These are phyloP conservation scores for Penicillium fimorum DNA, from an alignment of 495 filamentous ascomycete genomes.

Conservation along the genomic window DNA sequence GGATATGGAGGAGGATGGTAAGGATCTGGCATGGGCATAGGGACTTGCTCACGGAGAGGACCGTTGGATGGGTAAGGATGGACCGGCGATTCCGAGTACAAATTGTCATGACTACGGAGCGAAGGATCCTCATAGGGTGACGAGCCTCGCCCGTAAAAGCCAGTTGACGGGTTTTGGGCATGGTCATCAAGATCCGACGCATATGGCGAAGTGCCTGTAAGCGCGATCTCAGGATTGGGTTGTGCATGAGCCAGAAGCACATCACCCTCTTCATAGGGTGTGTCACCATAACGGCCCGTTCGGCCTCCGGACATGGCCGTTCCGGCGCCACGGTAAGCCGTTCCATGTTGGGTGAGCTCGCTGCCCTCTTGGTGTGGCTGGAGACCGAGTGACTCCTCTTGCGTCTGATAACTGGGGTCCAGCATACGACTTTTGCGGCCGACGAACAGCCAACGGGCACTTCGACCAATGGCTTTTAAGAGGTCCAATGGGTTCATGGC, in stretches of 20 bases:
- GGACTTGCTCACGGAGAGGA: conserved; percentile 31
- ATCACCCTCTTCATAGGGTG: conserved; percentile 40
- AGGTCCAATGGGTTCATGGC: conserved; percentile 85
- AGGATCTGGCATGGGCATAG: conserved; percentile 39
- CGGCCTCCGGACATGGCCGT: conserved; percentile 22
- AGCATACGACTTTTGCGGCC: conserved; percentile 57
- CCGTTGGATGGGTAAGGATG: conserved; percentile 20
- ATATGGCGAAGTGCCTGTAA: conserved; percentile 22
- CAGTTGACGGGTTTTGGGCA: conserved; percentile 22
- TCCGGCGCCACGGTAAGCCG: conserved; percentile 37
- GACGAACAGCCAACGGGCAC: conserved; percentile 77
- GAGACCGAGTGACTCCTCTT: conserved; percentile 35
- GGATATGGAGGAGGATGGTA: conserved; percentile 35
- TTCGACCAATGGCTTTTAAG: conserved; percentile 71
- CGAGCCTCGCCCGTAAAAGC: conserved; percentile 21
- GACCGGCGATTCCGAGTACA: conserved; percentile 4
- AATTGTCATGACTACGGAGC: conserved; percentile 22
- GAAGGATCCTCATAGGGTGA: conserved; percentile 32
- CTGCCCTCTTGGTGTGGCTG: conserved; percentile 20
- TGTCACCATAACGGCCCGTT: conserved; percentile 20
- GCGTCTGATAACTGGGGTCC: conserved; percentile 51
- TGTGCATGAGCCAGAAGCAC: conserved; percentile 44
- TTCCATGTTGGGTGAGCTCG: conserved; percentile 18
- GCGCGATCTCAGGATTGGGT: conserved; percentile 31
- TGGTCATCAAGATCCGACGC: conserved; percentile 25